Evolutionary conservation across 768 basidiomycete species (phyloP).

Genomic region (Tubosaeta brunneosetosa): DNA sequence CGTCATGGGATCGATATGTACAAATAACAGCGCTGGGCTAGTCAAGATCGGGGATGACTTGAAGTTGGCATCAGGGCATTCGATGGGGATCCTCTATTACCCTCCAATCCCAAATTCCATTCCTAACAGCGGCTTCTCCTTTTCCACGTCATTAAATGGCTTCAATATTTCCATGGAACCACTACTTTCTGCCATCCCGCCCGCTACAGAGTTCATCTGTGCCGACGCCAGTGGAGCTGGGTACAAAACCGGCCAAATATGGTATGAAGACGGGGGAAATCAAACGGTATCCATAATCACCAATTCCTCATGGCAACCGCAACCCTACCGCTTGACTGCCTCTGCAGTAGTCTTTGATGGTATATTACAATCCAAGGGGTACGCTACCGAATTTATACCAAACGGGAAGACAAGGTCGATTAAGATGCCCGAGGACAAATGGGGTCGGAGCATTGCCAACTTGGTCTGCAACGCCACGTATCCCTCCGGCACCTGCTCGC

Average conservation of each 20-base stretch:
- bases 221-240: background rate
- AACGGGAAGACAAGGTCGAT: constrained; percentile 12
- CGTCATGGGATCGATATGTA: constrained; percentile 3
- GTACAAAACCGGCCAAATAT: background rate
- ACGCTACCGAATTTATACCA: constrained; percentile 9
- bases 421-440: constrained; percentile 6
- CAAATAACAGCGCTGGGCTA: background rate
- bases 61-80: background rate
- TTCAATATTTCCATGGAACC: constrained; percentile 14
- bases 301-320: background rate
- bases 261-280: constrained; percentile 2
- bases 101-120: constrained; percentile 2
- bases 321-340: constrained; percentile 7
- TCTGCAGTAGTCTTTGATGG: constrained; percentile 8
- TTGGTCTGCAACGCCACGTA: constrained; percentile 11
- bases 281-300: constrained; percentile 9
- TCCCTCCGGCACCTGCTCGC: background rate
- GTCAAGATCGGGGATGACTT: background rate
- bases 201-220: constrained; percentile 9
- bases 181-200: constrained; percentile 7
- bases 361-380: constrained; percentile 4
- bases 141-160: constrained; percentile 6
- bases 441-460: constrained; percentile 17
- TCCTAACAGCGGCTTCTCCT: background rate
- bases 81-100: constrained; percentile 7